phyloP scores from a whole-genome alignment of 148 eudicot species.

The Vaccinium macrocarpon region DNA sequence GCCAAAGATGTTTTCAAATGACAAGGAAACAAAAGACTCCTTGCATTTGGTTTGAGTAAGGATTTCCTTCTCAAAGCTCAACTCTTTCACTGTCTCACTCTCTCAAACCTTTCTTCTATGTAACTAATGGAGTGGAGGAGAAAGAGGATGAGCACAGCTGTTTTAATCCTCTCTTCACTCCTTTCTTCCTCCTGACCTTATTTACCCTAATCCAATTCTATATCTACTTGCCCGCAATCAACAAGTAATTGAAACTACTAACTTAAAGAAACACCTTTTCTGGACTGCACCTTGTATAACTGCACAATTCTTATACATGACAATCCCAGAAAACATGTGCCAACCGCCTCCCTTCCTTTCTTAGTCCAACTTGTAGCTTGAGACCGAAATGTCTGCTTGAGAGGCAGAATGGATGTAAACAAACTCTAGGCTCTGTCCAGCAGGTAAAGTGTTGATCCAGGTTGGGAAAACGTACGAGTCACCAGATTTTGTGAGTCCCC shows the following conservation, averaged over 20 bases:
- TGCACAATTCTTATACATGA: constrained; percentile 54
- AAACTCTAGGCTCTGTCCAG: constrained; percentile 83
- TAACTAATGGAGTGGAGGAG: constrained; percentile 53
- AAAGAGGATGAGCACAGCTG: constrained; percentile 96
- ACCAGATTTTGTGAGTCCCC: constrained; percentile 71
- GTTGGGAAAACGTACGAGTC: constrained; percentile 63
- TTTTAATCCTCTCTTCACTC: constrained; percentile 78
- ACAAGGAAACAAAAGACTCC: constrained; percentile 10
- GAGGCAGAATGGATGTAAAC: constrained; percentile 77
- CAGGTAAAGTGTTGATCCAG: constrained; percentile 64
- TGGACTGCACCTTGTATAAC: constrained; percentile 36
- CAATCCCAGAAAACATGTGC: constrained; percentile 20
- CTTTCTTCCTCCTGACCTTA: constrained; percentile 52
- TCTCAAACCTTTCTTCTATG: constrained; percentile 22
- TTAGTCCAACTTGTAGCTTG: constrained; percentile 66
- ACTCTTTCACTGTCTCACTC: constrained; percentile 17
- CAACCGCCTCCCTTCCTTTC: neutral
- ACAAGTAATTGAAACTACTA: constrained; percentile 24
- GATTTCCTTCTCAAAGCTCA: constrained; percentile 17
- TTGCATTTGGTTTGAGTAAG: constrained; percentile 6
- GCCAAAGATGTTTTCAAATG: neutral
- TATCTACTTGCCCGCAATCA: constrained; percentile 32
- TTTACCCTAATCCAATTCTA: constrained; percentile 27
- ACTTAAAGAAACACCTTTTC: constrained; percentile 19
- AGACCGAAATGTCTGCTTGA: constrained; percentile 60